Base-by-base conservation (phyloP, 805 yeast genomes). In the Kodamaea nitidulidarum region DNA sequence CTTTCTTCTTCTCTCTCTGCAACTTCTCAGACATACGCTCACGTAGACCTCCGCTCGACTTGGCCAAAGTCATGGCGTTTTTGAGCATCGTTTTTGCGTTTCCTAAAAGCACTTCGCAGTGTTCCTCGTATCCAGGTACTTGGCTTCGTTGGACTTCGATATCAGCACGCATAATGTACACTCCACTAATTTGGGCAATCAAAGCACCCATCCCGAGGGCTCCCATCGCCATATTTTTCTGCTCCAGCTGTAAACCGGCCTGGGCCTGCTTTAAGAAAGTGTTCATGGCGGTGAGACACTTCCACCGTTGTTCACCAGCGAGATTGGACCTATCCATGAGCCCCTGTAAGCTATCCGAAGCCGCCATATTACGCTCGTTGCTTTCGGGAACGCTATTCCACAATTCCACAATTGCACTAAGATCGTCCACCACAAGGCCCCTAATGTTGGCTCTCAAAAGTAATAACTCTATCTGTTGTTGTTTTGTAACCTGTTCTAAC, bases 161-260 rank as follows among this genome's bases (percentile, higher is more conserved):
- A 48, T 76, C 81, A 1, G 77, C 68, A 35, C 81, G 58, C 22
- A 73, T 76, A n/a, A 75, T 69, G 22, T 67, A 48, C 1, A 75
- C 55, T 7, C 69, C 61, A 43, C 73, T 59, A 2, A 73, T 42
- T 41, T 70, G 71, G 9, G 61, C 50, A 20, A 61, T 52, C 14
- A 63, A 38, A 1, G 54, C 43, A 1, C 72, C 70, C 24, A 60
- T 32, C 2, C 64, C 67, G 7, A 42, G 28, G 20, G 53, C 54
- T 4, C 37, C 42, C 1, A 52, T 52, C 4, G 50, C 32, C 14
- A 36, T 38, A 29, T 47, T 46, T 35, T 39, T 45, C 37, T 46
- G 44, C 27, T 42, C 40, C 2, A 30, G 20, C 21, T 32, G 41
- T 10, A 53, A 48, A 11, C 56, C 47, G 7, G 52, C 69, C 38